Evolutionary conservation across 2,329 filamentous ascomycete genomes (phyloP), one percentile per base, ranked within the genome.

Genomic region (Penicillium sumatraense): DNA sequence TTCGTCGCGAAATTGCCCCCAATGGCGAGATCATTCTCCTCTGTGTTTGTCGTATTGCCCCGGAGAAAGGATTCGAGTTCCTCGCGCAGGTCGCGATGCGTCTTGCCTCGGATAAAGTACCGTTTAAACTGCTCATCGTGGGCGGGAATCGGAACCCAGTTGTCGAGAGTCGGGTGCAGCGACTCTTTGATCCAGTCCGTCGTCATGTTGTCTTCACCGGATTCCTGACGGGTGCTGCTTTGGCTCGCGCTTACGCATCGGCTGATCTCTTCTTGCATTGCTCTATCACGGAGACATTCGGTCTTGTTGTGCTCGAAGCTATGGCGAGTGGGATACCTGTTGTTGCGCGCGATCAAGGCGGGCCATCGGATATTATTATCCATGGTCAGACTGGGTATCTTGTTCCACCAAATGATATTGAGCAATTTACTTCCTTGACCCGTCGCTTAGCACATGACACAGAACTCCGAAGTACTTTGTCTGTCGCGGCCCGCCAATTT

Each of bases 301-400:
- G 87, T 0, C 76, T 90, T 9, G 87, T 90, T 0, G 87, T 89
- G 1, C 75, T 89, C 2, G 87, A 89, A 70, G 84, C 85, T 3
- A 89, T 90, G 86, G 86, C 87, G 0, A 88, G 86, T 59, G 86
- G 86, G 2, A 80, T 90, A 2, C 86, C 87, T 0, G 87, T 90
- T 21, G 78, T 90, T 49, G 87, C 87, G 2, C 80, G 88, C 42
- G 86, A 89, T 63, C 85, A 88, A 66, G 87, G 87, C 9, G 87
- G 88, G 0, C 87, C 87, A 1, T 87, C 84, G 31, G 87, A 90
- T 65, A 89, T 87, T 50, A 80, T 90, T 31, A 75, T 78, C 23
- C 75, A 89, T 60, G 81, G 79, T 11, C 74, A 78, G 31, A 86
- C 83, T 0, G 87, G 87, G 11, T 89, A 81, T 63, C 75, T 89